These are phyloP conservation scores for Turritis glabra DNA, from an alignment of 345 rosid species.

Conservation along the genomic window DNA sequence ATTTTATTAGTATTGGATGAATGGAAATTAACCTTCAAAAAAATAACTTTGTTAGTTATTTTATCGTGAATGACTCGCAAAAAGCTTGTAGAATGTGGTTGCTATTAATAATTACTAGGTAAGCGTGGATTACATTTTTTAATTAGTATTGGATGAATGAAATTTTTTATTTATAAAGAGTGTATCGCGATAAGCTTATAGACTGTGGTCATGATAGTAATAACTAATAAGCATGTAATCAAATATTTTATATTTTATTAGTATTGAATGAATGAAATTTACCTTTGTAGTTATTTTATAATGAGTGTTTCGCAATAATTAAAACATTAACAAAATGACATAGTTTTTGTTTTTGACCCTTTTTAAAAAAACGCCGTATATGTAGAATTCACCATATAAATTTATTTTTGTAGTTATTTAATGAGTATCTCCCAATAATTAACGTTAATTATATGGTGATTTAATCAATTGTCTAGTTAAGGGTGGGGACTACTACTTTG, in stretches of 20 bases:
- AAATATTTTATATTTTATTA: not conserved
- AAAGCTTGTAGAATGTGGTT: not conserved
- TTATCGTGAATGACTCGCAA: not conserved
- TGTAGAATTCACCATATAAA: no score
- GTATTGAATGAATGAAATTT: not conserved
- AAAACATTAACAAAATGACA: no score
- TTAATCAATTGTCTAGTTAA: conserved; percentile 15
- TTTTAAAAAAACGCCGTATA: no score
- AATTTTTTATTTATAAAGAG: not conserved
- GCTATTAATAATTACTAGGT: not conserved
- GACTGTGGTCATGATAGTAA: not conserved
- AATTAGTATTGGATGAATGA: not conserved
- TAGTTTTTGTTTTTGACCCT: no score
- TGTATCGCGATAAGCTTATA: not conserved
- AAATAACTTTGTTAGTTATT: not conserved
- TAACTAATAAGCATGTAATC: not conserved
- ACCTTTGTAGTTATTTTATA: conserved; percentile 4
- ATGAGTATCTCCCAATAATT: not conserved
- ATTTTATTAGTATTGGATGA: not conserved
- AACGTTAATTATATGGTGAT: not conserved
- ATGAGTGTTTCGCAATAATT: not conserved
- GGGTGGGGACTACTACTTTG: conserved; percentile 13
- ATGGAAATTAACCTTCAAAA: not conserved
- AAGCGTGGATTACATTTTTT: not conserved
- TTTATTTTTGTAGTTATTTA: not conserved